Conservation (phyloP, 2,329 filamentous ascomycete genomes). For the Ciborinia camelliae region DNA sequence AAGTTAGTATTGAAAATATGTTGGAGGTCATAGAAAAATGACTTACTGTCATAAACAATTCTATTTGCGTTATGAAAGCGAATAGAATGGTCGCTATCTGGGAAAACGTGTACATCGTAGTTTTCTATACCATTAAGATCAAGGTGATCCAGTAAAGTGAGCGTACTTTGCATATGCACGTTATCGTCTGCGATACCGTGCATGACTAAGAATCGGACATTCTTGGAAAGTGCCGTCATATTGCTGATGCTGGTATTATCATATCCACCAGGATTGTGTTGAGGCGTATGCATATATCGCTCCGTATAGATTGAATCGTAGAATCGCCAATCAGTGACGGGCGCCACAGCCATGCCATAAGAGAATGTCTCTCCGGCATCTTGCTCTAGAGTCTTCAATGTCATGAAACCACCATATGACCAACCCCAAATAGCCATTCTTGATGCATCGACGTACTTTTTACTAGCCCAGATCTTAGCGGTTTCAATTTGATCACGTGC, state of each 20-base stretch:
- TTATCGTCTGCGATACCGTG: constrained; percentile 97
- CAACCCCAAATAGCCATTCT: constrained; percentile 96
- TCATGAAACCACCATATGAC: constrained; percentile 95
- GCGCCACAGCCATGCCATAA: constrained; percentile 97
- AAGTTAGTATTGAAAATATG: constrained; percentile 36
- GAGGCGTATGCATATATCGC: constrained; percentile 93
- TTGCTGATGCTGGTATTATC: constrained; percentile 70
- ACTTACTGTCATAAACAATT: constrained; percentile 91
- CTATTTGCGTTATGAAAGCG: constrained; percentile 89
- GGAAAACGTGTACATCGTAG: constrained; percentile 95
- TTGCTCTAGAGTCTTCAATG: constrained; percentile 88
- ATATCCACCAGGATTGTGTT: constrained; percentile 77
- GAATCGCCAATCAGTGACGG: constrained; percentile 96
- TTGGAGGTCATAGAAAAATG: not conserved
- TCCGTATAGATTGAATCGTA: constrained; percentile 95
- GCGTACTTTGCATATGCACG: constrained; percentile 92
- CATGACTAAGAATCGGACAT: constrained; percentile 89
- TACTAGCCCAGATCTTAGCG: constrained; percentile 77
- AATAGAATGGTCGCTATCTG: constrained; percentile 92
- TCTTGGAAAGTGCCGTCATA: constrained; percentile 66
- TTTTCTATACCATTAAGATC: constrained; percentile 81
- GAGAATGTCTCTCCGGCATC: constrained; percentile 88
- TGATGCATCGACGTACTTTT: constrained; percentile 76
- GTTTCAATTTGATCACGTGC: constrained; percentile 87
- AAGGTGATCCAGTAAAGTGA: constrained; percentile 81